phyloP scores from a whole-genome alignment of 495 filamentous ascomycete species.

The Annulohypoxylon stygium region DNA sequence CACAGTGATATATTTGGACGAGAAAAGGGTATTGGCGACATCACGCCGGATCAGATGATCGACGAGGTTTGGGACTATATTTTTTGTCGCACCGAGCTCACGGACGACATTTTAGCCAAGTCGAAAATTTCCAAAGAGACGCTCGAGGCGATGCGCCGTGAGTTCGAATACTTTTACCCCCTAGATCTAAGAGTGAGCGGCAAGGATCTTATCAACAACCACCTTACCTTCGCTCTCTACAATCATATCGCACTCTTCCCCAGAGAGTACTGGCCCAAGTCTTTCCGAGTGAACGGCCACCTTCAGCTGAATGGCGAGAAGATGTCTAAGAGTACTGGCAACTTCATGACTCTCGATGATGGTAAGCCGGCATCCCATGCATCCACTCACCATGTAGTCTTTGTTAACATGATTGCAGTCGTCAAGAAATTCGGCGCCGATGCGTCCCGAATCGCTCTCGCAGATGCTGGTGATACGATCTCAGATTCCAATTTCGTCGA shows the following conservation, averaged over 20 bases:
- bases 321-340: conserved; percentile 95
- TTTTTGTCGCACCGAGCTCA: conserved; percentile 73
- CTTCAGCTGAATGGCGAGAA: conserved; percentile 95
- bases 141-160: conserved; percentile 82
- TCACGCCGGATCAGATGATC: conserved; percentile 88
- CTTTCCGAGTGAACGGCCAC: conserved; percentile 90
- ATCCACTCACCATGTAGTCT: neutral
- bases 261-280: conserved; percentile 85
- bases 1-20: conserved; percentile 83
- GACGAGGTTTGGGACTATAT: conserved; percentile 98
- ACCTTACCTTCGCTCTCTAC: conserved; percentile 97
- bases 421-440: conserved; percentile 95
- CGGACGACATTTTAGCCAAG: conserved; percentile 68
- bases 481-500: conserved; percentile 99
- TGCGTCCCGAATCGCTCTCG: conserved; percentile 89
- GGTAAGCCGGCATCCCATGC: conserved; percentile 21
- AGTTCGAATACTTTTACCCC: conserved; percentile 98
- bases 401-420: conserved; percentile 51
- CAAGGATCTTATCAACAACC: conserved; percentile 88
- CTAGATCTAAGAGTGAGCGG: conserved; percentile 86
- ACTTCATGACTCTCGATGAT: conserved; percentile 93
- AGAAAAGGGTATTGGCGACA: conserved; percentile 70
- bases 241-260: conserved; percentile 92
- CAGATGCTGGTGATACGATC: conserved; percentile 94
- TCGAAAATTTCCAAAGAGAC: conserved; percentile 77